A percentile compares a stretch with the other conserved stretches of the same genome.
Evolutionary conservation across 1,284 basidiomycete species (phyloP).

Genomic region (Cutaneotrichosporon sp.): DNA sequence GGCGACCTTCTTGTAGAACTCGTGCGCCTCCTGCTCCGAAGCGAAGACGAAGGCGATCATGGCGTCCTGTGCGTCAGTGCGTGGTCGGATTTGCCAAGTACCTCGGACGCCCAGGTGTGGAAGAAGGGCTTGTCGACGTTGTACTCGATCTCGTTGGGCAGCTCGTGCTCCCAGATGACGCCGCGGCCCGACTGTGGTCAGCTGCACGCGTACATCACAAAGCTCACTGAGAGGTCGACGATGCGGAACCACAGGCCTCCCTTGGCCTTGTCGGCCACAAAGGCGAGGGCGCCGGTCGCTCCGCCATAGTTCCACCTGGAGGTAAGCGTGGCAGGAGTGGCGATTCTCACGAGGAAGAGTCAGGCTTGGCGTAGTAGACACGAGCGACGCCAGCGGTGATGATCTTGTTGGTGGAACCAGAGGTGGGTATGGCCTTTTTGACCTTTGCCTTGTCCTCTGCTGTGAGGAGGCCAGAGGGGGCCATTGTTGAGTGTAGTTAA

Average conservation of each 20-base stretch:
- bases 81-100: constrained; percentile 61
- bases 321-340: not conserved
- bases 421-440: constrained; percentile 63
- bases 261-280: constrained; percentile 65
- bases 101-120: constrained; percentile 90
- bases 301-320: constrained; percentile 82
- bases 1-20: constrained; percentile 86
- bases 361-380: constrained; percentile 67
- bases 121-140: constrained; percentile 88
- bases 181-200: constrained; percentile 69
- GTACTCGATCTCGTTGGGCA: constrained; percentile 83
- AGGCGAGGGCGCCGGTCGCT: constrained; percentile 76
- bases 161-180: constrained; percentile 90
- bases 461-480: constrained; percentile 57
- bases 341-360: constrained; percentile 30
- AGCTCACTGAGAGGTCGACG: constrained; percentile 68
- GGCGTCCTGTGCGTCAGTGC: constrained; percentile 33
- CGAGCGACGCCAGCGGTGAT: constrained; percentile 73
- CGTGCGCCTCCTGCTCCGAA: constrained; percentile 81
- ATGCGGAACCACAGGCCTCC: constrained; percentile 69
- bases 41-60: constrained; percentile 82
- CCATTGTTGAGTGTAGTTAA: constrained; percentile 21
- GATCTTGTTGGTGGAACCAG: constrained; percentile 64
- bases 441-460: constrained; percentile 75
- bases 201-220: too few relatives aligned